phyloP scores from a whole-genome alignment of 2,329 filamentous ascomycete genomes.

The Cadophora sp. region DNA sequence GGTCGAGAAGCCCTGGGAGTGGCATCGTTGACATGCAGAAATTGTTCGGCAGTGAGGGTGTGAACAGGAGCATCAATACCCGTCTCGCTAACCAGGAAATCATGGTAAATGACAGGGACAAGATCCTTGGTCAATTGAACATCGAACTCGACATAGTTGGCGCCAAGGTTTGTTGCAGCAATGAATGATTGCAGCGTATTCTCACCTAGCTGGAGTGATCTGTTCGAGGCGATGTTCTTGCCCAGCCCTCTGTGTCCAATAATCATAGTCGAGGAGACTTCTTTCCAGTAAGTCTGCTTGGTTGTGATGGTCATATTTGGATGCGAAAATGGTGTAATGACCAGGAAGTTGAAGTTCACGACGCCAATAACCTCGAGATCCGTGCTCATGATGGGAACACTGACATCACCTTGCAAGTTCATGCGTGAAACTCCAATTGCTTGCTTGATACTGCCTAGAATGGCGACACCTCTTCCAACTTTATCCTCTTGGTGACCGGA shows the following conservation, averaged over 20 bases:
- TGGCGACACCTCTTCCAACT: conserved; percentile 86
- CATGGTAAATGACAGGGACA: conserved; percentile 97
- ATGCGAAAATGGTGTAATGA: conserved; percentile 93
- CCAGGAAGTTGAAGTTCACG: conserved; percentile 95
- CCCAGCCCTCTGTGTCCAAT: conserved; percentile 78
- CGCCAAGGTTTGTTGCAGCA: conserved; percentile 90
- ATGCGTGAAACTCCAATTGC: conserved; percentile 85
- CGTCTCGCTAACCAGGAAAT: conserved; percentile 97
- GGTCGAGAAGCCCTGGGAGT: conserved; percentile 54
- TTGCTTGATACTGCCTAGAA: conserved; percentile 86
- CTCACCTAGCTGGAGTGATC: conserved; percentile 91
- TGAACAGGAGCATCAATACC: conserved; percentile 97
- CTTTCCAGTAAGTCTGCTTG: conserved; percentile 96
- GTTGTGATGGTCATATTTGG: conserved; percentile 92
- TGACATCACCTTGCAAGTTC: conserved; percentile 89
- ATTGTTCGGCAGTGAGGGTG: conserved; percentile 92
- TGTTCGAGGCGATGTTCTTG: conserved; percentile 85
- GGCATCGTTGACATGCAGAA: conserved; percentile 76
- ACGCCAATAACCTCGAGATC: conserved; percentile 88
- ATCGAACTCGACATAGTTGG: conserved; percentile 78
- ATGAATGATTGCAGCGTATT: conserved; percentile 97
- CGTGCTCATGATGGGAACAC: conserved; percentile 85
- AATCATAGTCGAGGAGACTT: conserved; percentile 85
- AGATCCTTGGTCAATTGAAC: conserved; percentile 99
- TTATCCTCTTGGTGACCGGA: conserved; percentile 87